Conservation (phyloP, 1,284 basidiomycete species). For the Fistulina hepatica region DNA sequence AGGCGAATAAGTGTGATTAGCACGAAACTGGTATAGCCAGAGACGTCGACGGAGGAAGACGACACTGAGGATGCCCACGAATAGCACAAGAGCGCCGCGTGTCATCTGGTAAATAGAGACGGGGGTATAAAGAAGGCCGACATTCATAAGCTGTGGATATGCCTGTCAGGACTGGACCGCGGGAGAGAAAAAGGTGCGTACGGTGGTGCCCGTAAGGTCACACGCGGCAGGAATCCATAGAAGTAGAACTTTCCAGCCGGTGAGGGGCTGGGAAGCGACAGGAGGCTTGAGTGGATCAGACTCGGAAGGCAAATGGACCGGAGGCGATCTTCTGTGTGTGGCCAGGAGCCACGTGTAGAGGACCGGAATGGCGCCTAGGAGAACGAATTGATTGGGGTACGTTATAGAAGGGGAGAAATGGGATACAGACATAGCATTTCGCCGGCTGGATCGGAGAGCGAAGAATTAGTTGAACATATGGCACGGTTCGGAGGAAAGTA, state of each 20-base stretch:
- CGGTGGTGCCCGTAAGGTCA: constrained; percentile 82
- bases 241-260: constrained; percentile 62
- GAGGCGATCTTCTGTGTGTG: constrained; percentile 32
- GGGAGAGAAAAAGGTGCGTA: constrained; percentile 22
- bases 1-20: constrained; percentile 5
- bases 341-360: constrained; percentile 49
- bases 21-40: constrained; percentile 65
- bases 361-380: constrained; percentile 72
- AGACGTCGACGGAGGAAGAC: constrained; percentile 80
- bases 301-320: constrained; percentile 47
- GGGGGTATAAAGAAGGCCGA: constrained; percentile 89
- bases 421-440: constrained; percentile 78
- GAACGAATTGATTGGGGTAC: constrained; percentile 19
- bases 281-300: constrained; percentile 32
- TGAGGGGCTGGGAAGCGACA: constrained; percentile 31
- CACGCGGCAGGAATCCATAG: constrained; percentile 83
- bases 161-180: constrained; percentile 9
- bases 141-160: constrained; percentile 73
- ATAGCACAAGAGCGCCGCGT: constrained; percentile 91
- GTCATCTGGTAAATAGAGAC: constrained; percentile 99
- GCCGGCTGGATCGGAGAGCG: constrained; percentile 49
- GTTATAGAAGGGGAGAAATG: constrained; percentile 22
- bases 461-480: constrained; percentile 20
- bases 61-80: constrained; percentile 90
- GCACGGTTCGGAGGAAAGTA: constrained; percentile 12